Evolutionary conservation across 495 filamentous ascomycete species (phyloP).

Genomic region (Penicillium herquei): DNA sequence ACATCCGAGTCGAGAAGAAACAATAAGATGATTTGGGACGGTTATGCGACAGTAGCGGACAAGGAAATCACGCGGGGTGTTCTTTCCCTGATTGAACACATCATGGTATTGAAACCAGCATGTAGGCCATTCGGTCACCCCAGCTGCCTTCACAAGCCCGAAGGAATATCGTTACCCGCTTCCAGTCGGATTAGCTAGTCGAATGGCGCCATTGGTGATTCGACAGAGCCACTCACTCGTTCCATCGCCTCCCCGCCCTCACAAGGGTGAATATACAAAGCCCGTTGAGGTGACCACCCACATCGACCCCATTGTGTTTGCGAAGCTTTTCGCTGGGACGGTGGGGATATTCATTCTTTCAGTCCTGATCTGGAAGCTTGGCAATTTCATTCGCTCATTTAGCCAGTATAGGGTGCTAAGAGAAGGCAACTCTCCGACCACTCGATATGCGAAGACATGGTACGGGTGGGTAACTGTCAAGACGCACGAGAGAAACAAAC

Average conservation of each 20-base stretch:
- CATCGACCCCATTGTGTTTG: conserved; percentile 29
- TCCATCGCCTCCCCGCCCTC: conserved; percentile 20
- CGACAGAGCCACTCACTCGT: conserved; percentile 27
- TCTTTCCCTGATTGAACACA: not conserved
- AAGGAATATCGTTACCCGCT: conserved; percentile 23
- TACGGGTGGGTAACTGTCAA: conserved; percentile 44
- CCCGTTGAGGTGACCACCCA: conserved; percentile 17
- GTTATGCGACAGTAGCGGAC: too few species aligned
- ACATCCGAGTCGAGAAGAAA: too few species aligned
- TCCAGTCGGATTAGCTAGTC: conserved; percentile 1
- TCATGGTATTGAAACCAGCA: too few species aligned
- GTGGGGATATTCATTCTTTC: conserved; percentile 38
- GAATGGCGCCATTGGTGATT: conserved; percentile 36
- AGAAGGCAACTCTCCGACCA: conserved; percentile 28
- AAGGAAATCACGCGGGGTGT: not conserved
- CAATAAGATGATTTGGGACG: too few species aligned
- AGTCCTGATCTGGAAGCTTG: conserved; percentile 43
- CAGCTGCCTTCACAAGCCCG: not conserved
- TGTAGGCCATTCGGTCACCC: too few species aligned
- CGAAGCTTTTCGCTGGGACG: conserved; percentile 39
- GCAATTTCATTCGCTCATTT: conserved; percentile 35
- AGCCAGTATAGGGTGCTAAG: conserved; percentile 32
- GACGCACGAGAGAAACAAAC: conserved; percentile 33
- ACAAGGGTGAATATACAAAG: conserved; percentile 14
- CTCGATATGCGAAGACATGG: conserved; percentile 45